These are phyloP conservation scores for Akanthomyces uredinophilus DNA, from an alignment of 2,329 filamentous ascomycete species.

Conservation along the genomic window DNA sequence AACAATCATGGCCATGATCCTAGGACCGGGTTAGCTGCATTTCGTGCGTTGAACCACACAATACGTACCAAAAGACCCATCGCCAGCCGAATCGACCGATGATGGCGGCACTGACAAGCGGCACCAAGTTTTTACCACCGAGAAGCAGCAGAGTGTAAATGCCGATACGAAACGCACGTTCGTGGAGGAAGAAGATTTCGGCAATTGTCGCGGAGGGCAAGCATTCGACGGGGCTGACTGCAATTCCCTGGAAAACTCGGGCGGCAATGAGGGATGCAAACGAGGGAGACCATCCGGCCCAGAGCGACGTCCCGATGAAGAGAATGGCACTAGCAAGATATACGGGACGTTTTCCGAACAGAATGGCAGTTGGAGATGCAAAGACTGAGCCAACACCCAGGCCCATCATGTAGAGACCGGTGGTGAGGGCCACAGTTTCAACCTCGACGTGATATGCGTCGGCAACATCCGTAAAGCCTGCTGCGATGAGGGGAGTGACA, in stretches of 20 bases:
- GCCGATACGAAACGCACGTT: constrained; percentile 85
- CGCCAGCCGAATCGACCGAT: constrained; percentile 77
- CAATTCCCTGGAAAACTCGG: constrained; percentile 80
- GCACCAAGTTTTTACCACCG: constrained; percentile 86
- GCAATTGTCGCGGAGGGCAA: constrained; percentile 90
- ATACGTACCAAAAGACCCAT: constrained; percentile 77
- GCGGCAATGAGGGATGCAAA: constrained; percentile 76
- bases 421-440: constrained; percentile 75
- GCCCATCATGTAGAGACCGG: constrained; percentile 91
- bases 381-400: constrained; percentile 79
- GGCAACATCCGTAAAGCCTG: constrained; percentile 81
- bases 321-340: constrained; percentile 73
- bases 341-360: constrained; percentile 85
- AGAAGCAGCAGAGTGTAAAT: constrained; percentile 88
- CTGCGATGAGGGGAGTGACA: constrained; percentile 84
- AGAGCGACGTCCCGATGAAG: constrained; percentile 72
- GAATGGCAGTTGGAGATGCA: constrained; percentile 82
- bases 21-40: constrained; percentile 25
- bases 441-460: constrained; percentile 58
- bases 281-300: constrained; percentile 80
- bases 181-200: constrained; percentile 94
- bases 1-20: constrained; percentile 78
- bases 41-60: neutral
- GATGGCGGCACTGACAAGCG: constrained; percentile 78
- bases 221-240: constrained; percentile 86